Evolutionary conservation across 805 yeast species (phyloP).

Genomic region (Sugiyamaella boreocaroliniensis): DNA sequence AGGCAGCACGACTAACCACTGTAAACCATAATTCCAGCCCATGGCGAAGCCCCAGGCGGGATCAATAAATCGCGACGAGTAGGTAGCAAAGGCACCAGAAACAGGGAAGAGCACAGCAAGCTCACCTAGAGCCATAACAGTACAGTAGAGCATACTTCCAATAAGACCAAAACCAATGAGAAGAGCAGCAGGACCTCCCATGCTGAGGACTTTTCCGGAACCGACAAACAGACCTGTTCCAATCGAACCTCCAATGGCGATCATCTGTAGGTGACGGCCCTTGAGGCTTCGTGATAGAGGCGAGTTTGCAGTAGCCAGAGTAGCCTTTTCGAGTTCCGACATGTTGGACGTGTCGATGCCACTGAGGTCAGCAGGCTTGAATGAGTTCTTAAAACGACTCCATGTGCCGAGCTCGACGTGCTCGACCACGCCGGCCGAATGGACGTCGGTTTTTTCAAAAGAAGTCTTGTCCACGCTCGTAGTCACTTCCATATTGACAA

Average conservation of each 20-base stretch:
- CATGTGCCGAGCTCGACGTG: conserved; percentile 12
- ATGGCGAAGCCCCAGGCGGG: conserved; percentile 61
- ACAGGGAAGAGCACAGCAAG: conserved; percentile 55
- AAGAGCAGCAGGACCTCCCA: conserved; percentile 60
- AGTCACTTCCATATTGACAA: background rate
- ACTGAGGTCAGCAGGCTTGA: conserved; percentile 38
- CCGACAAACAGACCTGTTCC: conserved; percentile 72
- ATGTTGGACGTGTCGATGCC: conserved; percentile 25
- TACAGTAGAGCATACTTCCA: conserved; percentile 55
- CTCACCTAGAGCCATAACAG: conserved; percentile 60
- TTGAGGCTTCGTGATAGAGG: conserved; percentile 45
- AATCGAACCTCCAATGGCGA: conserved; percentile 74
- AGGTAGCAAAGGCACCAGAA: conserved; percentile 49
- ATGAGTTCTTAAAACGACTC: conserved; percentile 22
- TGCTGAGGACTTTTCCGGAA: conserved; percentile 46
- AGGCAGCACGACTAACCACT: conserved; percentile 55
- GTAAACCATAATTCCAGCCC: conserved; percentile 59
- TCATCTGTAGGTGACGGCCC: conserved; percentile 43
- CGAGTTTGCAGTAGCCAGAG: conserved; percentile 43
- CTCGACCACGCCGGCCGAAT: conserved; percentile 5
- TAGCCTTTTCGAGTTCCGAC: conserved; percentile 34
- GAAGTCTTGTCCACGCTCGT: background rate
- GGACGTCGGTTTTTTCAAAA: background rate
- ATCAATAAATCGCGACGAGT: conserved; percentile 51
- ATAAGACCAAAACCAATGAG: conserved; percentile 54